Base-by-base conservation (phyloP, 1,284 basidiomycete genomes). In the Cerrena zonata region DNA sequence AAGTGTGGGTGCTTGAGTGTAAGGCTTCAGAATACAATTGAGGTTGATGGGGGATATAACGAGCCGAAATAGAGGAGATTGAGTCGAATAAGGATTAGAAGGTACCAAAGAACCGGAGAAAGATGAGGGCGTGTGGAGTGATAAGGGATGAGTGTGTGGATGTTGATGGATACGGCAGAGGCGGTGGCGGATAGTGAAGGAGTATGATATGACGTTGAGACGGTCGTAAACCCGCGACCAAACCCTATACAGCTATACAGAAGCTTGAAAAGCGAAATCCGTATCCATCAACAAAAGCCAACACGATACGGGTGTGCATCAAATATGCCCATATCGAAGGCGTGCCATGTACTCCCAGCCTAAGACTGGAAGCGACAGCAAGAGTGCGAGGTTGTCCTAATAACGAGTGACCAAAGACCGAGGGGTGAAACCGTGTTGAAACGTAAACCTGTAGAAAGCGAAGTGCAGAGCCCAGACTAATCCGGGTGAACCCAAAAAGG, bases 251-350 rank as follows among this genome's bases (percentile, higher is more conserved):
- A n/a, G n/a, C 56, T 39, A 53, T 36, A 48, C 22, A 43, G 47
- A 49, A 24, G 50, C 54, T n/a, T 30, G 24, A 37, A 47, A 22
- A 18, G 34, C 30, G 19, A 47, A 3, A 46, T 27, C 12, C 23
- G 27, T 25, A 23, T 12, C n/a, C 42, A 54, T 59, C 56, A 60
- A 57, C 48, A 52, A 12, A 47, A 48, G 55, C 55, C 60, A 54
- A 56, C 59, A 61, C 60, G 67, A 64, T 61, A 67, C 73, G 74
- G 70, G 70, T 68, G 76, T 75, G 70, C 76, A 76, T n/a, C n/a
- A n/a, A n/a, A n/a, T n/a, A n/a, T 75, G 69, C 68, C 70, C 69
- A 64, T 59, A 67, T 59, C 61, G 63, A 61, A 49, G 50, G 61
- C 62, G 56, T 37, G 61, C 65, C 70, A 64, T 18, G 36, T 18